Evolutionary conservation across 345 rosid genomes (phyloP), one percentile per base, ranked within the genome.

Genomic region (Citrus inodora): DNA sequence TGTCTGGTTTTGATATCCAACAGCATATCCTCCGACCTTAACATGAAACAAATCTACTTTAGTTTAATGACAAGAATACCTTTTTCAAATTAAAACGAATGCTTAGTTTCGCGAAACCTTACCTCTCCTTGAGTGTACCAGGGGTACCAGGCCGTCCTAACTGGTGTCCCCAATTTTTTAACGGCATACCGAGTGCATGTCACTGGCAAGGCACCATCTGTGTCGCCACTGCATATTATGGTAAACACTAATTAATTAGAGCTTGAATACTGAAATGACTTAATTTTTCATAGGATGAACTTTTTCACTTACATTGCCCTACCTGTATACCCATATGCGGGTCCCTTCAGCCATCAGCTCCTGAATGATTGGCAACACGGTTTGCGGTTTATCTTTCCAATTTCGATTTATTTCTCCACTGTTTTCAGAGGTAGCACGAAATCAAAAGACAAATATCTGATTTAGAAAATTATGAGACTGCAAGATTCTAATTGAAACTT

Each of bases 101-200:
- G 13, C n/a, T 27, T 28, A 28, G 14, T 27, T 59, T 8, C 24
- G 19, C 17, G 28, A 59, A 32, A 27, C n/a, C 27, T 72, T 77
- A 77, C 80, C 83, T 81, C 83, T 27, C 74, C 83, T 5, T 48
- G 46, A 4, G 70, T 40, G 65, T 81, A 76, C 83, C 83, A 81
- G 33, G 83, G 77, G 21, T 46, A 71, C 78, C 80, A 77, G 32
- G 69, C 9, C 6, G 79, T 77, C 72, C 22, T 38, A 19, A 81
- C 62, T 0, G 40, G 69, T 19, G 17, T 53, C 28, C 70, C 70
- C 10, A 74, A 40, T 30, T 74, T 74, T 77, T 77, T 81, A 27
- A 81, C 33, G 65, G 80, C 48, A 27, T 81, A 81, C 69, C 80
- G 77, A 32, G 53, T 64, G 59, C 67, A 65, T 0, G 80, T 81